phyloP scores from a whole-genome alignment of 495 filamentous ascomycete genomes.

The Tricharina praecox region DNA sequence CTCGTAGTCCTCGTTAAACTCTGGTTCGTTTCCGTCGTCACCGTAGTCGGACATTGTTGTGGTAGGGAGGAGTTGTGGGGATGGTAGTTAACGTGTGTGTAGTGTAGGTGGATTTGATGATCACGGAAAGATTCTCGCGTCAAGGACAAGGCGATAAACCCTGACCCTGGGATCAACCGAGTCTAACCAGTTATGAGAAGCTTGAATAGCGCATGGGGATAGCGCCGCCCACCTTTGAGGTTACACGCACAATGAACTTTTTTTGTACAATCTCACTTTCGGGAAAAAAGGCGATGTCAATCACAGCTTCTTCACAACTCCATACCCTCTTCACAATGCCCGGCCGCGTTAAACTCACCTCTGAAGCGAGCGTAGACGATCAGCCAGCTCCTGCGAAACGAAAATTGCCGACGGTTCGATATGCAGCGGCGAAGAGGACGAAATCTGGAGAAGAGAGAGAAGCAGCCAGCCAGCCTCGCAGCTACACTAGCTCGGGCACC shows the following conservation, averaged over 20 bases:
- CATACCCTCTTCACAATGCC: conserved; percentile 10
- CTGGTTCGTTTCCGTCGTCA: conserved; percentile 12
- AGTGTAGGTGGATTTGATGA: too few species aligned
- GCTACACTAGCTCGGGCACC: neutral
- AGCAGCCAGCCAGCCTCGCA: neutral
- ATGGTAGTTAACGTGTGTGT: neutral
- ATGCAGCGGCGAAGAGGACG: neutral
- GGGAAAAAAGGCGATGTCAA: too few species aligned
- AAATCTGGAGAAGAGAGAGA: neutral
- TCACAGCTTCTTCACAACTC: neutral
- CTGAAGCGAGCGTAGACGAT: conserved; percentile 8
- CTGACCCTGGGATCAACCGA: too few species aligned
- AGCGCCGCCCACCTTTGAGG: neutral
- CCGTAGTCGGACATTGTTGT: conserved; percentile 19
- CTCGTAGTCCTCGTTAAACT: conserved; percentile 22
- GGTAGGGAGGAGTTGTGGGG: neutral
- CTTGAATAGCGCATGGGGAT: too few species aligned
- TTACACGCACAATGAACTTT: conserved; percentile 8
- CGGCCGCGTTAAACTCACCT: conserved; percentile 17
- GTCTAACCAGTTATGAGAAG: too few species aligned
- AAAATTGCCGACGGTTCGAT: neutral
- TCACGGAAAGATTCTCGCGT: neutral
- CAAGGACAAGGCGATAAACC: too few species aligned
- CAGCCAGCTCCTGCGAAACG: conserved; percentile 1
- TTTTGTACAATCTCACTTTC: neutral